Base-by-base conservation (phyloP, 768 basidiomycete genomes). In the Boletus subparvulus region DNA sequence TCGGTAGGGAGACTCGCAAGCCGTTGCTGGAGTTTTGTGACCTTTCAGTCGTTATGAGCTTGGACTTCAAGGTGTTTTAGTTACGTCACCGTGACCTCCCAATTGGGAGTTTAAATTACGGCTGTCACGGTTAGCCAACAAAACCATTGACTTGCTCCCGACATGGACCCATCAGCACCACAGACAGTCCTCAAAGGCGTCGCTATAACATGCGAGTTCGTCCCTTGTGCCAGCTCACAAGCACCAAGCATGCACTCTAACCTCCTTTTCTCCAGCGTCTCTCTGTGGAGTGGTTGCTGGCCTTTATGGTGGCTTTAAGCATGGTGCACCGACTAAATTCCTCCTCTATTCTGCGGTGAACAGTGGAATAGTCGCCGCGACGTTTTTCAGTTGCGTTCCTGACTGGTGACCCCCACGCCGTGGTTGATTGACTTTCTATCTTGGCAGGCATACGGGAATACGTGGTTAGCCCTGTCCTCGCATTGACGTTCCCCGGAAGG, bases 151-250 rank as follows among this genome's bases (percentile, higher is more conserved):
- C 26, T 35, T 43, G 35, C 21, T 21, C 9, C 10, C 4, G 17
- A 51, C 43, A 72, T 72, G 71, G 71, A 72, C 45, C 64, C 68
- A 4, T 67, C 66, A 51, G 72, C 70, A 56, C 64, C 72, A 36
- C 62, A 68, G 55, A 83, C 79, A 28, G 76, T 90, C 44, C 75
- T 78, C 30, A 74, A 80, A 54, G 86, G 87, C 54, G 83, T 86
- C 28, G 65, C 81, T 59, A 71, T 80, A 73, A 83, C 86, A 85
- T 91, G 89, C 88, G 81, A 87, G 89, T 90, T 83, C 84, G 86
- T 87, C 74, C 63, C 62, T 56, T 56, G 45, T 56, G 37, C 28
- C 32, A 43, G 47, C 52, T 36, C 16, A 33, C 50, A 36, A 41
- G 53, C 54, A 47, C 42, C 28, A 55, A 61, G 52, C 56, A 40